Conservation (phyloP, 2,329 filamentous ascomycete species). For the Colletotrichum sp. region DNA sequence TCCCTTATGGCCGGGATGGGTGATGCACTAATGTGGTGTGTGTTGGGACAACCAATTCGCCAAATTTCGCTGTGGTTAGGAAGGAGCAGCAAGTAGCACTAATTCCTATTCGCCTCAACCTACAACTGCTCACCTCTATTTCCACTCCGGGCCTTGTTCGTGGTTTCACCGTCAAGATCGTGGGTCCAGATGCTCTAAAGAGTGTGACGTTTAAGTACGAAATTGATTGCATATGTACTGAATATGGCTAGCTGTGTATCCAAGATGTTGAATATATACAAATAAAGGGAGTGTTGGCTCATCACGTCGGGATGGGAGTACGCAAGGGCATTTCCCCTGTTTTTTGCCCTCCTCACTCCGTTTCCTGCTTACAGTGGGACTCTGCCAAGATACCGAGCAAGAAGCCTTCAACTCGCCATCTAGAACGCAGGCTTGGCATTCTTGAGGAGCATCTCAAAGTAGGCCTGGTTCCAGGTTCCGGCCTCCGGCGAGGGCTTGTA, state of each 20-base stretch:
- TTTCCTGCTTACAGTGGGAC: not conserved
- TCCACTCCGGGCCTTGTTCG: not conserved
- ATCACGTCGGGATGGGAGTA: not conserved
- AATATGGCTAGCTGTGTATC: not conserved
- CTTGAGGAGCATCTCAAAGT: conserved; percentile 28
- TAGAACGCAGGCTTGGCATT: conserved; percentile 22
- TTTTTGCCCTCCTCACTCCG: not conserved
- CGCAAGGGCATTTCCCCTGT: not conserved
- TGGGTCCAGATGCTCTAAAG: not conserved
- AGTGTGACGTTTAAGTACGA: not conserved
- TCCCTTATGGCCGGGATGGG: not conserved
- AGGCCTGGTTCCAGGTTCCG: conserved; percentile 46
- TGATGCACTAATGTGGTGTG: not conserved
- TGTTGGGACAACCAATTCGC: not conserved
- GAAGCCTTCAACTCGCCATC: not conserved
- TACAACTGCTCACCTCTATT: not conserved
- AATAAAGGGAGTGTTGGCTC: not conserved
- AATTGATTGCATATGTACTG: not conserved
- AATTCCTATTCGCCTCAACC: not conserved
- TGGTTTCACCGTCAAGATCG: not conserved
- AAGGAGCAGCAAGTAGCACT: not conserved
- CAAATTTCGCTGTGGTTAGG: not conserved
- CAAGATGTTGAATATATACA: not conserved
- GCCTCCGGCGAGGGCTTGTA: conserved; percentile 57
- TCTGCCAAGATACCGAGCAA: not conserved